phyloP scores from a whole-genome alignment of 208 protist species.

The Balamuthia mandrillaris region DNA sequence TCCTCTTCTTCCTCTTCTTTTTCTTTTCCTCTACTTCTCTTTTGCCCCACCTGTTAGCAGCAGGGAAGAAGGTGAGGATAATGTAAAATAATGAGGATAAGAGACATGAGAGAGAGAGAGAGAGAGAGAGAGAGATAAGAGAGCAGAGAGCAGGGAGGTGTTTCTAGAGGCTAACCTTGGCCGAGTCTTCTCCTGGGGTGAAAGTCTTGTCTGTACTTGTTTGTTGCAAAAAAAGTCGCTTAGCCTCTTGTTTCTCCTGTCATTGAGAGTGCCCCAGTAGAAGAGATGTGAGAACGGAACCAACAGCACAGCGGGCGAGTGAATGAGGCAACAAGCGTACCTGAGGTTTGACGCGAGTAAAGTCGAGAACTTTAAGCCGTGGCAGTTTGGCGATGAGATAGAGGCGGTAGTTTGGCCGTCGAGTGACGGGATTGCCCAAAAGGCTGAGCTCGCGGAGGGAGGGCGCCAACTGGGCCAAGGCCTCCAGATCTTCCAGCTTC shows the following conservation, averaged over 20 bases:
- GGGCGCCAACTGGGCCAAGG: constrained; percentile 38
- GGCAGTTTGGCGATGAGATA: constrained; percentile 74
- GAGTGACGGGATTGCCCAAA: constrained; percentile 70
- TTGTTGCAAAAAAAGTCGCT: too few species aligned
- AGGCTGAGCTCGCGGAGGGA: constrained; percentile 64
- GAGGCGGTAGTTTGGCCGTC: constrained; percentile 67
- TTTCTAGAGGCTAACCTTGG: too few species aligned
- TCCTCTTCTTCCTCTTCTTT: not conserved
- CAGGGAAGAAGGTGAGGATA: too few species aligned
- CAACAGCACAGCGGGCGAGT: not conserved
- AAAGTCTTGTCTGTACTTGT: too few species aligned
- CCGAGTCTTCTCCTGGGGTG: too few species aligned
- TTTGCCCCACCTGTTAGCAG: not conserved
- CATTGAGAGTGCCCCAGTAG: too few species aligned
- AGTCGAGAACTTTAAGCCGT: constrained; percentile 73
- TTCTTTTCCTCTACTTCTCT: not conserved
- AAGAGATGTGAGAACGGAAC: too few species aligned
- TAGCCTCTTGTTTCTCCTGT: too few species aligned
- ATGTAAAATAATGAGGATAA: too few species aligned
- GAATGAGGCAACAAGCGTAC: not conserved
- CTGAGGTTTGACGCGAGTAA: constrained; percentile 60
- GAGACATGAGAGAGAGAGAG: too few species aligned
- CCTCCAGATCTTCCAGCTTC: constrained; percentile 47
- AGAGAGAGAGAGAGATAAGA: too few species aligned
- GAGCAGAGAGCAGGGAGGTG: too few species aligned